These are phyloP conservation scores for Kwoniella sp. DNA, from an alignment of 768 basidiomycete species.

Conservation along the genomic window DNA sequence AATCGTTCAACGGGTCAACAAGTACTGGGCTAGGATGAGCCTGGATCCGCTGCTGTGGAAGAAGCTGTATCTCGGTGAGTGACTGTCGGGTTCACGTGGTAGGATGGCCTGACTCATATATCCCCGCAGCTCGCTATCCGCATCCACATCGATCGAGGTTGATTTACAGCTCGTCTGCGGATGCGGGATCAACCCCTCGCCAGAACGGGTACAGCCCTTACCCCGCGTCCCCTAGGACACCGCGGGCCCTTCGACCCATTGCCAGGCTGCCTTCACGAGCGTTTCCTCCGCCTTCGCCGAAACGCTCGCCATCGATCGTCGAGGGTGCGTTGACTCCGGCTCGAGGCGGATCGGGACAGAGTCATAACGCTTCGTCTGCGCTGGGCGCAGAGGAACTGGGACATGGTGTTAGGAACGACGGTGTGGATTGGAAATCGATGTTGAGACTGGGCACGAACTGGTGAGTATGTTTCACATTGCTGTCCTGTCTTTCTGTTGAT, in stretches of 20 bases:
- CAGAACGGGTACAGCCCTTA: background rate
- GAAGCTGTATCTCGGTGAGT: constrained; percentile 44
- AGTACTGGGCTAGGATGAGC: constrained; percentile 43
- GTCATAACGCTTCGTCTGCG: background rate
- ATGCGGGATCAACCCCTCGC: background rate
- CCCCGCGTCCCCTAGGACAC: constrained; percentile 6
- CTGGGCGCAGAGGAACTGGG: constrained; percentile 23
- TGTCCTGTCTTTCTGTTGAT: constrained; percentile 3
- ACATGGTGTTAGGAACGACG: constrained; percentile 41
- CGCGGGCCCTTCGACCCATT: constrained; percentile 31
- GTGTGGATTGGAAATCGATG: constrained; percentile 49
- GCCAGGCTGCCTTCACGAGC: constrained; percentile 41
- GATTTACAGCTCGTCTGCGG: too few relatives aligned
- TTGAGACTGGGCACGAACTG: constrained; percentile 46
- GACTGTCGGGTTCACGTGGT: background rate
- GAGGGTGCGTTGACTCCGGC: background rate
- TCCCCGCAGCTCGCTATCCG: constrained; percentile 33
- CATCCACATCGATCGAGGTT: constrained; percentile 43
- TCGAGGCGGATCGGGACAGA: background rate
- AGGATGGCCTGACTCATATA: background rate
- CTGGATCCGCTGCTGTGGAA: constrained; percentile 50
- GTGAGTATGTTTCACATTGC: constrained; percentile 13
- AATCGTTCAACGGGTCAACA: constrained; percentile 37
- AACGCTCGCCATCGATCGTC: constrained; percentile 25
- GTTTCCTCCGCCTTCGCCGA: constrained; percentile 44